Evolutionary conservation across 139 green algal species (phyloP), one percentile per base, ranked within the genome.

Genomic region (Ulvella scutata): DNA sequence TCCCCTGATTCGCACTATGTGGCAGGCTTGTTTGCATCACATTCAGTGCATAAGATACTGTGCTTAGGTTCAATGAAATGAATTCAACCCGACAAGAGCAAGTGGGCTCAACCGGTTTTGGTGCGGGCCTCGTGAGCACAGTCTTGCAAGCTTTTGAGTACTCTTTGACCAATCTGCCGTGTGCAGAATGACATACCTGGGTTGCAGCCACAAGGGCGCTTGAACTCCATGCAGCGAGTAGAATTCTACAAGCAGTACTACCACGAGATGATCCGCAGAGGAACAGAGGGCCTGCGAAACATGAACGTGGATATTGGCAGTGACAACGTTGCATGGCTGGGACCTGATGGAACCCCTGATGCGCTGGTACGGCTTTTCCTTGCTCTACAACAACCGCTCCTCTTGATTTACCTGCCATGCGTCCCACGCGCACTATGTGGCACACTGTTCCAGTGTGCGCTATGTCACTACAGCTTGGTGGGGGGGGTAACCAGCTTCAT

Each of bases 201-300:
- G 31, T 29, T 67, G 51, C 51, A 67, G 33, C n/a, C n/a, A 10
- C 51, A 67, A 67, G 51, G 51, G 13, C 51, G 51, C 13, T 29
- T 67, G 51, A 67, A n/a, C 33, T n/a, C 51, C 33, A 26, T 26
- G 9, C 51, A 67, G 20, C 31, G 51, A 26, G 33, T 26, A 67
- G 51, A 67, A 26, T 67, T 67, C 17, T 67, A 67, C 20, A 67
- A 67, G 20, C 51, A 67, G 51, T 67, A 67, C 17, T 67, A 67
- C 20, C 51, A 67, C n/a, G 51, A 67, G 51, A 67, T 67, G 51
- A 67, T 67, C 33, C 51, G 51, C 6, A n/a, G 51, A 23, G 51
- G 51, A 9, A 26, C 51, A 31, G 51, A 67, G 20, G 51, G 51
- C 13, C 51, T 67, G 17, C 51, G 51, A 1, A 67, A 67, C 20